Conservation (phyloP, 345 rosid species). For the Gynandropsis gynandra region DNA sequence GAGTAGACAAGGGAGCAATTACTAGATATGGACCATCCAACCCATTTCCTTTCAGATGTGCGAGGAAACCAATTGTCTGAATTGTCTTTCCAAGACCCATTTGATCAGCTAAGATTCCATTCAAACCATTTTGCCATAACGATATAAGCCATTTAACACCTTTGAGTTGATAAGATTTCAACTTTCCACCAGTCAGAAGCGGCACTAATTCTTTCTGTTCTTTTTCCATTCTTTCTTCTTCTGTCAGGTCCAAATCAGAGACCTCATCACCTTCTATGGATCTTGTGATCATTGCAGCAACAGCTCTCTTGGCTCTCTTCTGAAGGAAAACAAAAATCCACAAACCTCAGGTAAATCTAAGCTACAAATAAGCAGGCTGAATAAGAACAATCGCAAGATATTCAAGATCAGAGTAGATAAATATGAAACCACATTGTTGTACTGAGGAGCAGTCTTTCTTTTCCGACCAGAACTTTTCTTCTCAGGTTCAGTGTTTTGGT, state of each 20-base stretch:
- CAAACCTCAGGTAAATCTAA: not conserved
- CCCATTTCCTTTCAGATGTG: constrained; percentile 82
- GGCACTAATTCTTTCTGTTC: constrained; percentile 86
- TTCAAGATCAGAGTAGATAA: constrained; percentile 8
- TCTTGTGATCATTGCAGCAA: constrained; percentile 90
- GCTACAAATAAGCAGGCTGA: constrained; percentile 4
- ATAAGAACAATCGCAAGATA: not conserved
- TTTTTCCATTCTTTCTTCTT: constrained; percentile 65
- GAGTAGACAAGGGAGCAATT: constrained; percentile 96
- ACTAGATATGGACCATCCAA: constrained; percentile 85
- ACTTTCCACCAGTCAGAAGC: constrained; percentile 74
- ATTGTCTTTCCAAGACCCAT: constrained; percentile 99
- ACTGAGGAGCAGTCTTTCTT: constrained; percentile 59
- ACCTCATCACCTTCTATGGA: constrained; percentile 39
- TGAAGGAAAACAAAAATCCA: constrained; percentile 16
- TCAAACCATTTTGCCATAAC: constrained; percentile 89
- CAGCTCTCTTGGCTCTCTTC: constrained; percentile 84
- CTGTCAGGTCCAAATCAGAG: constrained; percentile 47
- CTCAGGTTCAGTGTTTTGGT: constrained; percentile 28
- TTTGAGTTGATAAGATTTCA: constrained; percentile 86
- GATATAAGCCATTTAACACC: constrained; percentile 98
- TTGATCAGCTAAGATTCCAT: constrained; percentile 98
- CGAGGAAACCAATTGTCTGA: constrained; percentile 85
- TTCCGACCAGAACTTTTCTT: constrained; percentile 64
- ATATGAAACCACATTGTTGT: constrained; percentile 47